A percentile compares a stretch with the other conserved stretches of the same genome.
Conservation (phyloP, 805 yeast genomes). For the Phaffomyces opuntiae region DNA sequence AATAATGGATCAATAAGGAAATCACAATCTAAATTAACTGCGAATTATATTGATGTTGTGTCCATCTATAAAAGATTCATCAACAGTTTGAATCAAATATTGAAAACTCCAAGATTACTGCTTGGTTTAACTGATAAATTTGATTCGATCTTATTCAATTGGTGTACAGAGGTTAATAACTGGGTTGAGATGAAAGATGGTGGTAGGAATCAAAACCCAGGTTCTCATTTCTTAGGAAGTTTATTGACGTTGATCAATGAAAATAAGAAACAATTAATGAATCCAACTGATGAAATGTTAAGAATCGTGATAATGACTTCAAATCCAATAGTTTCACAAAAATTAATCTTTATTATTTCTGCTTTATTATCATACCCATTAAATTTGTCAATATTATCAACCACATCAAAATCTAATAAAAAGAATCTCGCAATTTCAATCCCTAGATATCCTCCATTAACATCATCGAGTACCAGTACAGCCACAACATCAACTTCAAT, state of each 20-base stretch:
- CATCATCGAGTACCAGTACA: not conserved
- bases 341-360: constrained; percentile 44
- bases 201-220: constrained; percentile 16
- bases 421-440: not conserved
- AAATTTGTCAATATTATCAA: constrained; percentile 7
- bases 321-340: constrained; percentile 54
- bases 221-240: constrained; percentile 19
- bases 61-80: constrained; percentile 25
- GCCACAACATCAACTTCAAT: no score
- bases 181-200: constrained; percentile 40
- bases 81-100: constrained; percentile 24
- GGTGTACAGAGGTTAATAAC: constrained; percentile 33
- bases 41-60: constrained; percentile 19
- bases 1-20: not conserved
- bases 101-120: constrained; percentile 30
- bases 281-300: constrained; percentile 26
- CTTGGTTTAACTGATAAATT: constrained; percentile 25
- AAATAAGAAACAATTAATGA: constrained; percentile 10
- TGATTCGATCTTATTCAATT: constrained; percentile 25
- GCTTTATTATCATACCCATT: constrained; percentile 38
- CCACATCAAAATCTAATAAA: not conserved
- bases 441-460: constrained; percentile 1
- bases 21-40: constrained; percentile 5
- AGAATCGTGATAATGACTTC: constrained; percentile 52
- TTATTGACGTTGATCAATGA: constrained; percentile 15